phyloP scores from a whole-genome alignment of 257 asterid genomes.

The Nicotiana benthamiana region DNA sequence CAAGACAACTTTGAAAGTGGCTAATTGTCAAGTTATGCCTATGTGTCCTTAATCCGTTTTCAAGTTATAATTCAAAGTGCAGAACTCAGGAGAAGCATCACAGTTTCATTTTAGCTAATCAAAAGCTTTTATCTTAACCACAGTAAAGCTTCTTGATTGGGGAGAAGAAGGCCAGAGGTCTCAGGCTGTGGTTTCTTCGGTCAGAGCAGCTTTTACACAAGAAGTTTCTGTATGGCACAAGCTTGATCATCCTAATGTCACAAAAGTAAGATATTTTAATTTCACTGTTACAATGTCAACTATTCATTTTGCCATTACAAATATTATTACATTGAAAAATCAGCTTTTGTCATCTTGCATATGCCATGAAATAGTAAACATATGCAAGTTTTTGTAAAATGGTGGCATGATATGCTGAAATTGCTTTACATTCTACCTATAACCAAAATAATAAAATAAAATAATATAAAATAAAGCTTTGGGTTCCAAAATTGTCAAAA shows the following conservation, averaged over 20 bases:
- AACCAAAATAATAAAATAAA: background rate
- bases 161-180: conserved; percentile 77
- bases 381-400: background rate
- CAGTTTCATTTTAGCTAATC: background rate
- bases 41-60: background rate
- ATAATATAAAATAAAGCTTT: background rate
- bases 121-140: conserved; percentile 5
- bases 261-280: conserved; percentile 44
- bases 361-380: background rate
- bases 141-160: conserved; percentile 86
- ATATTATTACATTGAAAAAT: background rate
- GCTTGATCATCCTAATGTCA: conserved; percentile 86
- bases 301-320: background rate
- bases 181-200: conserved; percentile 52
- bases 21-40: background rate
- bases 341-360: background rate
- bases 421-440: background rate
- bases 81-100: background rate
- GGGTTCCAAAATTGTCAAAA: background rate
- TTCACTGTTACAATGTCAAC: background rate
- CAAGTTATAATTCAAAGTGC: background rate
- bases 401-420: background rate
- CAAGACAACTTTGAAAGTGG: background rate
- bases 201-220: conserved; percentile 69
- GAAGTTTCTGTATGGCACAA: conserved; percentile 90